Base-by-base conservation (phyloP, 225 moss, liverwort and hornwort species). In the Polytrichum commune region DNA sequence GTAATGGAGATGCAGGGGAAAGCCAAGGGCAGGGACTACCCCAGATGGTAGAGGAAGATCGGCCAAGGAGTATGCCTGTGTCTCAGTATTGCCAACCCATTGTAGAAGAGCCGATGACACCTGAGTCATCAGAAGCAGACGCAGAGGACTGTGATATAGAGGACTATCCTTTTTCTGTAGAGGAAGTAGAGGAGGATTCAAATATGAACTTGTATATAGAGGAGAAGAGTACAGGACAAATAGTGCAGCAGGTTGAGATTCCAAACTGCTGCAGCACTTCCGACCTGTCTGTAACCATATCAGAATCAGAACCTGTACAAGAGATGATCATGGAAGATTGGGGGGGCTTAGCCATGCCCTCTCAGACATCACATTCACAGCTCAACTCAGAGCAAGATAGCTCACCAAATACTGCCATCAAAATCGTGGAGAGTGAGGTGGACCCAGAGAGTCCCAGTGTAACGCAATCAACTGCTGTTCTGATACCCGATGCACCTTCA, bases 41-140 rank as follows among this genome's bases (percentile, higher is more conserved):
- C 0, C 53, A 64, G 55, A 22, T 67, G 4, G 1, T 66, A 1
- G 27, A 76, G 24, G 46, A 53, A 0, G 46, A 16, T 46, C 46
- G 46, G 16, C 46, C 46, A 46, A 46, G 46, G 46, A 58, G 60
- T 20, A 70, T 27, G 28, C 32, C 71, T 9, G 74, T 80, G 65
- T 85, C 85, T 0, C 80, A 80, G 2, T 88, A 80, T 1, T 88
- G 85, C 55, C 77, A 84, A 29, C 88, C 88, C 2, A 82, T 88
- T 0, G 77, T 88, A 16, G 88, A 88, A n/a, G 88, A 88, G 76
- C 93, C 93, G 1, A 88, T 82, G 69, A 83, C 91, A 35, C 93
- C 93, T 0, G 88, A 89, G 46, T 83, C 79, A 1, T 82, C 79
- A 2, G 78, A 79, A 54, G 76, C 68, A 0, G 86, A 84, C 26